Conservation (phyloP, 441 rosid genomes). For the Oxalis stricta region DNA sequence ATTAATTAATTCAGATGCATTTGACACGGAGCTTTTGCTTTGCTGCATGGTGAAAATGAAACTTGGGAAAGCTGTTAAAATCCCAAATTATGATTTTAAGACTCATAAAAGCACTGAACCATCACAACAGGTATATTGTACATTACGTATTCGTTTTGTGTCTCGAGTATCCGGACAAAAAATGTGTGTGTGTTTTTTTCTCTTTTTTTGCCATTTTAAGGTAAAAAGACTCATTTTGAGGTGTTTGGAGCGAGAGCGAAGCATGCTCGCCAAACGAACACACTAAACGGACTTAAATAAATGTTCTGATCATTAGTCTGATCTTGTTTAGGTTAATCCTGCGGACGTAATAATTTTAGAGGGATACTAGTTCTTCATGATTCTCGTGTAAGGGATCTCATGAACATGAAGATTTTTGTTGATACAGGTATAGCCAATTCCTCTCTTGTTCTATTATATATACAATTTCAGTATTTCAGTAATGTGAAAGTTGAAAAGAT, state of each 20-base stretch:
- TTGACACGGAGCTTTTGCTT: constrained; percentile 46
- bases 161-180: too few species aligned
- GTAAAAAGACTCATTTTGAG: too few species aligned
- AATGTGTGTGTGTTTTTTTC: too few species aligned
- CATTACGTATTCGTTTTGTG: too few species aligned
- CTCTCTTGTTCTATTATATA: background rate
- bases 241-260: too few species aligned
- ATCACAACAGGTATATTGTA: constrained; percentile 20
- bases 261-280: too few species aligned
- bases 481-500: too few species aligned
- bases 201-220: too few species aligned
- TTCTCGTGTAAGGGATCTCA: constrained; percentile 40
- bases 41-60: constrained; percentile 43
- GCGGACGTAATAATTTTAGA: constrained; percentile 48
- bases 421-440: constrained; percentile 65
- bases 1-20: constrained; percentile 48
- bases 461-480: too few species aligned
- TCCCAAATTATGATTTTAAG: constrained; percentile 61
- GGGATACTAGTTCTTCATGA: constrained; percentile 54
- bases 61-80: constrained; percentile 29
- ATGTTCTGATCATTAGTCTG: too few species aligned
- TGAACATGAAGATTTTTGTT: constrained; percentile 77
- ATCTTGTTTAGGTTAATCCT: constrained; percentile 65
- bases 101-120: constrained; percentile 31
- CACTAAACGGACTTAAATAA: too few species aligned